A percentile compares a stretch with the other conserved stretches of the same genome.
Evolutionary conservation across 1,284 basidiomycete species (phyloP).

Genomic region (Volvariella volvacea): DNA sequence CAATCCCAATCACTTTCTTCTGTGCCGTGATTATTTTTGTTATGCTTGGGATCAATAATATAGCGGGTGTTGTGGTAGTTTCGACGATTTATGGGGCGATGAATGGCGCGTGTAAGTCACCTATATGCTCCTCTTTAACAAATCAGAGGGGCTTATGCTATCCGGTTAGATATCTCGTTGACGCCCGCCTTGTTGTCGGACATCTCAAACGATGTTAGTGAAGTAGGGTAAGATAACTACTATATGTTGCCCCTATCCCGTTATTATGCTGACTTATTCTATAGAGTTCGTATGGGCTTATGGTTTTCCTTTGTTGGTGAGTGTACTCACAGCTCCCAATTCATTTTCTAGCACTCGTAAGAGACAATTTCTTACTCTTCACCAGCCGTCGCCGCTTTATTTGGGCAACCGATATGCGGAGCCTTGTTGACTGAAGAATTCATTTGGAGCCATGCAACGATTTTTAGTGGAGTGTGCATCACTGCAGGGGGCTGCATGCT

Average conservation of each 20-base stretch:
- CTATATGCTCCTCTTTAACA: slow-evolving; percentile 1
- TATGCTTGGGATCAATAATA: slow-evolving; percentile 32
- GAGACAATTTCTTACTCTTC: slow-evolving; percentile 22
- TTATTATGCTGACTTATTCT: not conserved
- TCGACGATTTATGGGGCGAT: slow-evolving; percentile 40
- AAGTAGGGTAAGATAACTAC: slow-evolving; percentile 31
- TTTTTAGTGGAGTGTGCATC: slow-evolving; percentile 24
- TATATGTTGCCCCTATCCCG: too few species aligned
- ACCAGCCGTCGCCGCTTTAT: slow-evolving; percentile 35
- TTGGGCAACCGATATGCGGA: slow-evolving; percentile 41
- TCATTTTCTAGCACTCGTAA: not conserved
- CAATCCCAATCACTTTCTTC: slow-evolving; percentile 30
- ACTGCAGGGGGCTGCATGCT: slow-evolving; percentile 21
- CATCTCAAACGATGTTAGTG: slow-evolving; percentile 29
- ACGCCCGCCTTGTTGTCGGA: slow-evolving; percentile 17
- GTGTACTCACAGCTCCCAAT: too few species aligned
- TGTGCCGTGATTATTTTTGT: slow-evolving; percentile 34
- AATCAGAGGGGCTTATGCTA: too few species aligned
- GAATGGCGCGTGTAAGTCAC: slow-evolving; percentile 23
- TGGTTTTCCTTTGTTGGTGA: slow-evolving; percentile 31
- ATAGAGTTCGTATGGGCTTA: slow-evolving; percentile 34
- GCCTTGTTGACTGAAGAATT: slow-evolving; percentile 29
- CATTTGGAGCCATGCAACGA: slow-evolving; percentile 26
- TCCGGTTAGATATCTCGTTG: not conserved
- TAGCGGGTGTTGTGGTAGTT: slow-evolving; percentile 31